Evolutionary conservation across 2,329 filamentous ascomycete genomes (phyloP).

Genomic region (Trichoderma cornu-damae): DNA sequence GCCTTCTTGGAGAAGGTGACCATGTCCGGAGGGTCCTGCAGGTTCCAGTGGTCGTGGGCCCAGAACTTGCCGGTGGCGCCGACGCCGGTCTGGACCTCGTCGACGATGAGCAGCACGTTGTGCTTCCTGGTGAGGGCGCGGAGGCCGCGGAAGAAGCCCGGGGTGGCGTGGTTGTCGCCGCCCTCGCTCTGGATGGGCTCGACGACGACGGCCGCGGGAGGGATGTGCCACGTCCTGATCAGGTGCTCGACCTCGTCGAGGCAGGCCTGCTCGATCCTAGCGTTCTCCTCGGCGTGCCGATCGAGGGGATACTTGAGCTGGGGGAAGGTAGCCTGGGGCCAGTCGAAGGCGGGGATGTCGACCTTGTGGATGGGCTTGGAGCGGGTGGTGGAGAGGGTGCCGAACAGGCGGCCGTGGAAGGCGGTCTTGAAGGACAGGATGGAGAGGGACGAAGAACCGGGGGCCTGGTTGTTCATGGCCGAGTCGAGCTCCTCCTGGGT

Average conservation of each 20-base stretch:
- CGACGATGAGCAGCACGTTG: constrained; percentile 79
- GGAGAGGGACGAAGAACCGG: constrained; percentile 70
- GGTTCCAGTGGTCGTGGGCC: constrained; percentile 93
- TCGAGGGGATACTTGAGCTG: constrained; percentile 80
- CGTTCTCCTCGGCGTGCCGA: constrained; percentile 73
- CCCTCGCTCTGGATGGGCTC: constrained; percentile 93
- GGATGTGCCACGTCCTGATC: constrained; percentile 71
- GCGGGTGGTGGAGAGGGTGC: constrained; percentile 79
- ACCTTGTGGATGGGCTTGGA: constrained; percentile 94
- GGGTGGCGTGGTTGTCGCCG: constrained; percentile 88
- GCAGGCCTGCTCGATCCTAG: constrained; percentile 72
- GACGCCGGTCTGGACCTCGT: constrained; percentile 90
- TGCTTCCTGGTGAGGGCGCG: constrained; percentile 73
- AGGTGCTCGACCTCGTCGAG: constrained; percentile 78
- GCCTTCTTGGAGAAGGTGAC: constrained; percentile 96
- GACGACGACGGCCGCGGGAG: constrained; percentile 75
- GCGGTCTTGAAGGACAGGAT: constrained; percentile 84
- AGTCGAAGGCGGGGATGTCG: constrained; percentile 91
- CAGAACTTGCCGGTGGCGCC: constrained; percentile 93
- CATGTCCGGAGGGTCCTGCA: constrained; percentile 77
- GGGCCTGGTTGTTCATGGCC: constrained; percentile 73
- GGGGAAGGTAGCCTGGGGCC: constrained; percentile 87
- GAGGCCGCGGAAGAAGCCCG: constrained; percentile 79
- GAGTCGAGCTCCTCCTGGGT: constrained; percentile 67
- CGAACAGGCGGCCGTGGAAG: constrained; percentile 89